A percentile compares a stretch with the other conserved stretches of the same genome.
Evolutionary conservation across 2,329 filamentous ascomycete genomes (phyloP).

Genomic region (Penicillium sp.): DNA sequence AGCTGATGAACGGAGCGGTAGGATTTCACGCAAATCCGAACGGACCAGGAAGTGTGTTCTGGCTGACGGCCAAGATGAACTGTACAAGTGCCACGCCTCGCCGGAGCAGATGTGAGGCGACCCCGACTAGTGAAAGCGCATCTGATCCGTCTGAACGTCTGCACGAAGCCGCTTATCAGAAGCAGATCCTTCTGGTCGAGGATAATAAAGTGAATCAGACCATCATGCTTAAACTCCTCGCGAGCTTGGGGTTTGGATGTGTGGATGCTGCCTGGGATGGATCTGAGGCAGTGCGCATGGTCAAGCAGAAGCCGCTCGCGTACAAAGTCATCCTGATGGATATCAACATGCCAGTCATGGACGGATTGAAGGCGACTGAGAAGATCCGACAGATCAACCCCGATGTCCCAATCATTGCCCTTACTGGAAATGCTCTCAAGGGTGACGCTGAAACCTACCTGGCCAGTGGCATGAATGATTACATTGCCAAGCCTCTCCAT

Average conservation of each 20-base stretch:
- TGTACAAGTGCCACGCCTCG: conserved; percentile 34
- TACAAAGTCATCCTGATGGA: conserved; percentile 51
- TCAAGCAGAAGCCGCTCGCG: conserved; percentile 42
- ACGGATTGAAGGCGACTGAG: conserved; percentile 46
- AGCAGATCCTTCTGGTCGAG: conserved; percentile 43
- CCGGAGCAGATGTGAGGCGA: conserved; percentile 28
- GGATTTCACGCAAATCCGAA: conserved; percentile 48
- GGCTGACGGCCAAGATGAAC: conserved; percentile 49
- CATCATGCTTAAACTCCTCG: conserved; percentile 40
- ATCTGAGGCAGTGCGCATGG: conserved; percentile 43
- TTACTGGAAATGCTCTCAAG: conserved; percentile 57
- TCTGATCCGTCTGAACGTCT: conserved; percentile 32
- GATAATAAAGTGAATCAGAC: conserved; percentile 46
- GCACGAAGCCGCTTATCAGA: conserved; percentile 38
- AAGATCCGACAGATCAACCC: conserved; percentile 41
- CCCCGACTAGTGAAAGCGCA: conserved; percentile 5
- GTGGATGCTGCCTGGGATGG: conserved; percentile 47
- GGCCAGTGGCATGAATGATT: conserved; percentile 56
- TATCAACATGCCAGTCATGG: conserved; percentile 49
- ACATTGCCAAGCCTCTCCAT: conserved; percentile 56
- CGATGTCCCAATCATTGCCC: conserved; percentile 52
- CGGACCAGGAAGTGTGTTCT: conserved; percentile 51
- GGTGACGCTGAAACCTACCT: conserved; percentile 55
- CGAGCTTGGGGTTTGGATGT: conserved; percentile 42
- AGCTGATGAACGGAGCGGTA: conserved; percentile 56